Percentiles rank a stretch among this genome's conserved stretches.
Evolutionary conservation across 257 asterid genomes (phyloP).

Genomic region (Fraxinus excelsior): DNA sequence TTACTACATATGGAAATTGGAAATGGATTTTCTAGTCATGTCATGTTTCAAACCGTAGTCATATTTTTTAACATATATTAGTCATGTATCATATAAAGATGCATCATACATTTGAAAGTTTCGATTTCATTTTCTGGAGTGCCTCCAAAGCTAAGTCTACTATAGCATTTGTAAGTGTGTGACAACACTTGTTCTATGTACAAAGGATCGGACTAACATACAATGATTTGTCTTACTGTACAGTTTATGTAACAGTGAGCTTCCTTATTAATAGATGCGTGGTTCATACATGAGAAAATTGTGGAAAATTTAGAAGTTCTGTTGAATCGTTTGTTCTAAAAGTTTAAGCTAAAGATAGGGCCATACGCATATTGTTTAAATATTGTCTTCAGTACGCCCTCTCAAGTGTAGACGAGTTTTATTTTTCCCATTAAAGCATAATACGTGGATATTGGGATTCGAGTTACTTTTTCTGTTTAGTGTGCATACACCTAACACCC

Average conservation of each 20-base stretch:
- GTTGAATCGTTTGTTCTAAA: no score
- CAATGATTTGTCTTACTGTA: not conserved
- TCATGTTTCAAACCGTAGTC: no score
- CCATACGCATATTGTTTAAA: no score
- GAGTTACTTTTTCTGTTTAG: not conserved
- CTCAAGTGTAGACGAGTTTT: no score
- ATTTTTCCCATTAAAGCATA: no score
- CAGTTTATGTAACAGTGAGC: not conserved
- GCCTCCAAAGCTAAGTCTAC: not conserved
- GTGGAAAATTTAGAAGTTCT: not conserved
- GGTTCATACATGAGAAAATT: not conserved
- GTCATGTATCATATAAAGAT: not conserved
- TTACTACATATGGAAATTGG: not conserved
- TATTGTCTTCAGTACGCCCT: not conserved
- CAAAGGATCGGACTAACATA: no score
- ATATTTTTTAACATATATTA: no score
- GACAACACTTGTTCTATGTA: no score
- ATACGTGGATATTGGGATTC: not conserved
- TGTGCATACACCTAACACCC: no score
- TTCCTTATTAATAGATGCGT: not conserved
- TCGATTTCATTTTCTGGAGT: not conserved
- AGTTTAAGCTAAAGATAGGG: no score
- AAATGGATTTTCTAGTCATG: no score
- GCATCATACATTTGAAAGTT: not conserved
- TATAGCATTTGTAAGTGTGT: not conserved